Evolutionary conservation across 495 filamentous ascomycete species (phyloP), one percentile per base, ranked within the genome.

Genomic region (Penicillium tannophilum): DNA sequence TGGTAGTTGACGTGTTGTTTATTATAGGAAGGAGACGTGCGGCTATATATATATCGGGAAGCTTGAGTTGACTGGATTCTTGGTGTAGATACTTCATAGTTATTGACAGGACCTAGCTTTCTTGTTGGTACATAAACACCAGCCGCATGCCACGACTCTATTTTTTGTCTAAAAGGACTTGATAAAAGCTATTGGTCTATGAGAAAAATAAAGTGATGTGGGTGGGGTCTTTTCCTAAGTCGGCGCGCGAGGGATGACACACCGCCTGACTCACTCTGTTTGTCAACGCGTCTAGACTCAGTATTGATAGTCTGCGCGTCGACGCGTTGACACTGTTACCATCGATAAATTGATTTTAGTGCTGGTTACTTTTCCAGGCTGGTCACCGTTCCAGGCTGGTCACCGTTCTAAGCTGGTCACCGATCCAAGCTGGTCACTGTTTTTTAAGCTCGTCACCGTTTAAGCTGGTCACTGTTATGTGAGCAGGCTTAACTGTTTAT

Each of bases 211-310:
- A 24, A 48, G 45, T 48, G 24, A 28, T 48, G 45, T 48, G 24
- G 45, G 45, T 48, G 45, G 24, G 45, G 14, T 48, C 45, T 48
- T 48, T 24, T 20, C 41, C 45, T 20, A n/a, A 48, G 24, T 48
- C 4, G 45, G 45, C 30, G 45, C 24, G 45, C 45, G 23, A 30
- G 24, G 45, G 45, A 11, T 48, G 45, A 48, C 24, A 48, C 24
- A 48, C 45, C 45, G 45, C 45, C 45, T 48, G 24, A 48, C 24
- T 24, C 24, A 28, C 45, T 31, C 12, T 20, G 45, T 30, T 48
- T 28, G 45, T 16, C 45, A 48, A 48, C 45, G 45, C 45, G 45
- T 48, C 45, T 10, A 48, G 45, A 48, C 45, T 48, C 24, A 48
- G 45, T 10, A 48, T 48, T 48, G 45, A 48, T 24, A 30, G 45